Evolutionary conservation across 2,329 filamentous ascomycete genomes (phyloP), one percentile per base, ranked within the genome.

Genomic region (Exophiala sp.): DNA sequence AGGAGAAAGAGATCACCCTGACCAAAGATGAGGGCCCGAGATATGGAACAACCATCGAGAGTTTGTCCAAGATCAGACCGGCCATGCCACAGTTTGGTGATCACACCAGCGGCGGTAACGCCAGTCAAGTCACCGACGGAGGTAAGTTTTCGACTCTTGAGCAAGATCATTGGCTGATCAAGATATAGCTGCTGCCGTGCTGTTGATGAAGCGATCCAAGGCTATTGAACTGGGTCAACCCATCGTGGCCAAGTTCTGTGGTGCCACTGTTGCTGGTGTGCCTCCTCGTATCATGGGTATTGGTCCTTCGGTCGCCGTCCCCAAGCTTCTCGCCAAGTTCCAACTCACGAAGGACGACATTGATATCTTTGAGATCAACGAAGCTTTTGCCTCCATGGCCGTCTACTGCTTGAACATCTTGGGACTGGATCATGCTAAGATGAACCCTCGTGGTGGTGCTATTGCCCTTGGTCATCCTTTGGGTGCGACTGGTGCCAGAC

Each of bases 321-420:
- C 83, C 59, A 99, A 99, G 82, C 84, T 99, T 29, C 82, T 99
- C 42, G 74, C 74, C 67, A 86, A 94, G 75, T 85, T 87, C 80
- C 84, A 87, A 72, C 74, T 99, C 57, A 82, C 80, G 20, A 77
- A 95, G 50, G 82, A 86, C 55, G 94, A 97, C 65, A 82, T 94
- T 58, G 94, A 99, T 68, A 81, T 97, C 34, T 79, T 92, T 64
- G 94, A 97, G 80, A 75, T 99, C 68, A 99, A 99, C 77, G 94
- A 99, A 80, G 94, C 94, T 1, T 99, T 99, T 67, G 92, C 91
- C 18, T 94, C 88, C 48, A 97, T 97, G 94, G 91, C 90, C 1
- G 91, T 96, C 29, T 97, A 96, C 81, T 96, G 91, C 75, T 75
- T 88, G 51, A 80, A 90, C 65, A 83, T 92, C 72, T 66, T 78